Conservation (phyloP, 306 rosid genomes). For the Clitoria ternatea region DNA sequence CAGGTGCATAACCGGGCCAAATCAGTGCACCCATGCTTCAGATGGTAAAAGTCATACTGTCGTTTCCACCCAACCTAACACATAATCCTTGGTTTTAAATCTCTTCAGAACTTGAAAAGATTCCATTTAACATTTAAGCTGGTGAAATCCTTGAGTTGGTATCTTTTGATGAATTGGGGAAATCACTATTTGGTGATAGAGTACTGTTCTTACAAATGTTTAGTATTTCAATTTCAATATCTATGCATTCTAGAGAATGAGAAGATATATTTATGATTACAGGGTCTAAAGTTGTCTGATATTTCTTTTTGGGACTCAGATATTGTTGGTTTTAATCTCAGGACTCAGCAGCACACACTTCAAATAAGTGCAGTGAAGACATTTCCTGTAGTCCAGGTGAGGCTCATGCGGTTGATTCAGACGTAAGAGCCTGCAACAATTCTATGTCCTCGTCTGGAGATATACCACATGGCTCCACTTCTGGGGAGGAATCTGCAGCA, state of each 20-base stretch:
- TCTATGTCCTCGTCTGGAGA: constrained; percentile 42
- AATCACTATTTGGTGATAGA: constrained; percentile 2
- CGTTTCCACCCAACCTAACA: not conserved
- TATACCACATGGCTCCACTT: constrained; percentile 37
- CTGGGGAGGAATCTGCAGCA: constrained; percentile 41
- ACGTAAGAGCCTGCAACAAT: constrained; percentile 33
- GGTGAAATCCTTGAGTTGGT: constrained; percentile 21
- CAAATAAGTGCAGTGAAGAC: constrained; percentile 40
- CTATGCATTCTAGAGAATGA: not conserved
- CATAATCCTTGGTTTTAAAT: constrained; percentile 7
- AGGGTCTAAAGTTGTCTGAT: constrained; percentile 20
- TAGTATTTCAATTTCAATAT: constrained; percentile 5
- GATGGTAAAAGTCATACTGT: not conserved
- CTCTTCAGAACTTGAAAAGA: constrained; percentile 14
- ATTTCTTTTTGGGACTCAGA: constrained; percentile 19
- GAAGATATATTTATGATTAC: constrained; percentile 18
- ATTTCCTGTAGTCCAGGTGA: constrained; percentile 36
- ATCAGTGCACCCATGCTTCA: no score
- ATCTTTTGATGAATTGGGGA: constrained; percentile 21
- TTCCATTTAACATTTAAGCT: not conserved
- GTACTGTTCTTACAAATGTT: constrained; percentile 6
- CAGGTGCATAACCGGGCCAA: no score
- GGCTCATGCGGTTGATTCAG: constrained; percentile 46
- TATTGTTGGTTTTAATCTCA: constrained; percentile 36
- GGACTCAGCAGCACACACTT: constrained; percentile 50